phyloP scores from a whole-genome alignment of 768 basidiomycete species.

The Rhodotorula babjevae region DNA sequence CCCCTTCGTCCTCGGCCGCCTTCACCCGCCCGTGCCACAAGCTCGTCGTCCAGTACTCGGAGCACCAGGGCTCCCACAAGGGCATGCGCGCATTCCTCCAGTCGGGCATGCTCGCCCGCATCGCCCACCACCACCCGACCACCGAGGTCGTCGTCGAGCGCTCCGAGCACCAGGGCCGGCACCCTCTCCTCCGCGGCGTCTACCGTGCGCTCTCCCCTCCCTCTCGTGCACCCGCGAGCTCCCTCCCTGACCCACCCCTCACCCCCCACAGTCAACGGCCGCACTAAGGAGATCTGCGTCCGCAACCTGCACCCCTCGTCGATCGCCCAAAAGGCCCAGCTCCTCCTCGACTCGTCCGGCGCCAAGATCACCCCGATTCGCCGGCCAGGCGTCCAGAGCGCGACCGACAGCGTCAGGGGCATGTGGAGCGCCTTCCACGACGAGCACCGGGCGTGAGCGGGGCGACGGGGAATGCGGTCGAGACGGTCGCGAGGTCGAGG shows the following conservation, averaged over 20 bases:
- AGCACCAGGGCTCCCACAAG: slow-evolving; percentile 70
- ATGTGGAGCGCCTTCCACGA: slow-evolving; percentile 85
- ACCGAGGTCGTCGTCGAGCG: slow-evolving; percentile 79
- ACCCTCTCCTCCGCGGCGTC: slow-evolving; percentile 77
- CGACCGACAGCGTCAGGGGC: slow-evolving; percentile 72
- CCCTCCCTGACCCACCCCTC: neutral
- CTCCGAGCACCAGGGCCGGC: slow-evolving; percentile 57
- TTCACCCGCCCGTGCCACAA: slow-evolving; percentile 31
- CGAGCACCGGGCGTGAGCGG: neutral
- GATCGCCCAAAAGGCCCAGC: slow-evolving; percentile 70
- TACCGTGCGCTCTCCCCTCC: slow-evolving; percentile 59
- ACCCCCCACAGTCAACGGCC: slow-evolving; percentile 63
- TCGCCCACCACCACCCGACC: slow-evolving; percentile 71
- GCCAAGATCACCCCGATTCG: slow-evolving; percentile 77
- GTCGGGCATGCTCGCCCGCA: slow-evolving; percentile 50
- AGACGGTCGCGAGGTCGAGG: too few relatives aligned
- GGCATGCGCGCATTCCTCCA: slow-evolving; percentile 66
- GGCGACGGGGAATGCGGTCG: too few relatives aligned
- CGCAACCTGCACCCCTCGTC: slow-evolving; percentile 68
- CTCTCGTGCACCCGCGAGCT: neutral
- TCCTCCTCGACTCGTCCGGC: slow-evolving; percentile 81
- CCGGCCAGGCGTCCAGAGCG: slow-evolving; percentile 66
- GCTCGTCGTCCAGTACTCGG: slow-evolving; percentile 82
- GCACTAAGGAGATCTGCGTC: slow-evolving; percentile 81
- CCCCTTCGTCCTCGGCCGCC: slow-evolving; percentile 7